Evolutionary conservation across 169 alveolate genomes (phyloP).

Genomic region (Plasmodium inui): DNA sequence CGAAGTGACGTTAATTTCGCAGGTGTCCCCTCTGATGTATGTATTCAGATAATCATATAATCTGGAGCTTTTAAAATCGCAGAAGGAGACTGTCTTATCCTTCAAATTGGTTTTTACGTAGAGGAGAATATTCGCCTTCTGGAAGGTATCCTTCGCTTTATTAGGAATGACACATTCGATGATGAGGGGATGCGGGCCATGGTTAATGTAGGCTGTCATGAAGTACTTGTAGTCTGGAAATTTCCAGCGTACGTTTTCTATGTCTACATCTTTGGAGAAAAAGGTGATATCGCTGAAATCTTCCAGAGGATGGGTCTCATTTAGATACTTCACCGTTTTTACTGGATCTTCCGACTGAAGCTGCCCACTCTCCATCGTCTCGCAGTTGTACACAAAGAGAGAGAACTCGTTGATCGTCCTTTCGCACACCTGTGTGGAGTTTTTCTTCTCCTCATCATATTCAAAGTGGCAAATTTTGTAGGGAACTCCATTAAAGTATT

Average conservation of each 20-base stretch:
- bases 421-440: conserved; percentile 32
- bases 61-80: conserved; percentile 23
- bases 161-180: conserved; percentile 34
- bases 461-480: conserved; percentile 38
- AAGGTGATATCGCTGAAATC: conserved; percentile 18
- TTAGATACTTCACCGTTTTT: conserved; percentile 8
- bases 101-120: conserved; percentile 18
- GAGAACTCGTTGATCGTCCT: conserved; percentile 50
- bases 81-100: conserved; percentile 8
- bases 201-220: conserved; percentile 38
- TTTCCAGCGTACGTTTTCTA: background rate
- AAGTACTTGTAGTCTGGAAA: conserved; percentile 24
- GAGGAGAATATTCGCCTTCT: conserved; percentile 11
- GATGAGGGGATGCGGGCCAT: conserved; percentile 44
- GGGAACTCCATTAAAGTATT: conserved; percentile 39
- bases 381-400: conserved; percentile 42
- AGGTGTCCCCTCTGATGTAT: conserved; percentile 14
- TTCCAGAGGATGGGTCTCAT: background rate
- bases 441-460: background rate
- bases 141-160: background rate
- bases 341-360: conserved; percentile 7
- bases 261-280: conserved; percentile 23
- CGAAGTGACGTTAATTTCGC: conserved; percentile 10
- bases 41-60: conserved; percentile 25
- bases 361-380: background rate